Percentiles rank a stretch among this genome's conserved stretches.
Evolutionary conservation across 1,139 yeast species (phyloP).

Genomic region (Scheffersomyces illinoinensis): DNA sequence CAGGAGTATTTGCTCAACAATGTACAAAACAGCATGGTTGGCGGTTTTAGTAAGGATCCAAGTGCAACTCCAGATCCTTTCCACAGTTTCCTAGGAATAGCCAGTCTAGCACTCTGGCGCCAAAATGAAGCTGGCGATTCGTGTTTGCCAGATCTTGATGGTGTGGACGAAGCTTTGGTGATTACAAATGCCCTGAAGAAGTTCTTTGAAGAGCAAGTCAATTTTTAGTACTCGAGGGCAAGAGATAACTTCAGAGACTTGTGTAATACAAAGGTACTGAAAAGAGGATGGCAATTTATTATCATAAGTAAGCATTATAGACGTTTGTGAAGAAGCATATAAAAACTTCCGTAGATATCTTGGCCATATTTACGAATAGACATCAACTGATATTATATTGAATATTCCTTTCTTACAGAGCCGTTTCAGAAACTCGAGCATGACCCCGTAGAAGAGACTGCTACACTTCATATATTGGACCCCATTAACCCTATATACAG

Average conservation of each 20-base stretch:
- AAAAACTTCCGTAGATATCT: background rate
- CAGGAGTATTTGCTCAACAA: conserved; percentile 49
- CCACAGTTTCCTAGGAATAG: conserved; percentile 63
- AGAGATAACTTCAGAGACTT: background rate
- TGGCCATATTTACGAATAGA: background rate
- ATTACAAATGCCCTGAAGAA: conserved; percentile 22
- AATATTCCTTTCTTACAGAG: too few species aligned
- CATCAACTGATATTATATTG: background rate
- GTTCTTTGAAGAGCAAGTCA: conserved; percentile 11
- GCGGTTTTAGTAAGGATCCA: conserved; percentile 80
- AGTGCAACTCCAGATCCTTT: conserved; percentile 68
- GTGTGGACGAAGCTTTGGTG: conserved; percentile 28
- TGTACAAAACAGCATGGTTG: conserved; percentile 66
- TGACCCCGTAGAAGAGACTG: background rate
- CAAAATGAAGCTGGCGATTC: conserved; percentile 3
- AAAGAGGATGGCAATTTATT: background rate
- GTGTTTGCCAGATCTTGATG: conserved; percentile 11
- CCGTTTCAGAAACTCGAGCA: background rate
- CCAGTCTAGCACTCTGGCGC: conserved; percentile 52
- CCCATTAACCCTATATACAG: background rate
- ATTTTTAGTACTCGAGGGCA: background rate
- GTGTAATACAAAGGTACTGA: background rate
- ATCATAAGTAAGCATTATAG: too few species aligned
- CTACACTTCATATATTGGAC: too few species aligned
- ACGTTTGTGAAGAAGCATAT: background rate